These are phyloP conservation scores for Volutella citrinella DNA, from an alignment of 2,329 filamentous ascomycete species.

Conservation along the genomic window DNA sequence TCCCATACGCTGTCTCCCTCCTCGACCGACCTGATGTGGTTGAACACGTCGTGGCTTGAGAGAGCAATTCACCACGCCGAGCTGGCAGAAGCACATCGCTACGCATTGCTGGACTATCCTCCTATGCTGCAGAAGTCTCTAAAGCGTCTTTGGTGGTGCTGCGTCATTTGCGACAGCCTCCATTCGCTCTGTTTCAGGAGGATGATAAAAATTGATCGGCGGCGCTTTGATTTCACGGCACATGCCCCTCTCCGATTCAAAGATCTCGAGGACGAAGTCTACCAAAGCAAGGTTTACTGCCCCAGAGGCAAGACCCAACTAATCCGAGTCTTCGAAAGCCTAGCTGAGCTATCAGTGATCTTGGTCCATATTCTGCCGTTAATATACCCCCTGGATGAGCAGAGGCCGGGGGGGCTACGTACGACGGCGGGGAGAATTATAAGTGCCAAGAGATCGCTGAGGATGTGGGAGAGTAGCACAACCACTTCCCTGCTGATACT, in stretches of 20 bases:
- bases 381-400: constrained; percentile 5
- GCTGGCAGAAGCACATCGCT: too few relatives aligned
- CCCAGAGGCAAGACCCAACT: background rate
- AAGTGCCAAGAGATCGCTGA: background rate
- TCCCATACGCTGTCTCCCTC: too few relatives aligned
- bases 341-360: constrained; percentile 1
- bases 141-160: too few relatives aligned
- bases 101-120: too few relatives aligned
- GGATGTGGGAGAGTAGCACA: background rate
- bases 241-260: background rate
- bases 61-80: too few relatives aligned
- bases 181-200: constrained; percentile 1
- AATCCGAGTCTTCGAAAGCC: constrained; percentile 1
- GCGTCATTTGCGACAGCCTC: too few relatives aligned
- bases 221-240: background rate
- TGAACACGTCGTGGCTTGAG: too few relatives aligned
- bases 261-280: constrained; percentile 1
- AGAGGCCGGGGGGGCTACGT: background rate
- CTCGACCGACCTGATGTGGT: too few relatives aligned
- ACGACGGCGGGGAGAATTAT: background rate
- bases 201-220: constrained; percentile 1
- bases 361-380: constrained; percentile 1
- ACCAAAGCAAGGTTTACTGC: constrained; percentile 3
- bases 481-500: background rate
- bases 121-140: too few relatives aligned